A percentile compares a stretch with the other conserved stretches of the same genome.
Evolutionary conservation across 805 yeast species (phyloP).

Genomic region (Wickerhamomyces strasburgensis): DNA sequence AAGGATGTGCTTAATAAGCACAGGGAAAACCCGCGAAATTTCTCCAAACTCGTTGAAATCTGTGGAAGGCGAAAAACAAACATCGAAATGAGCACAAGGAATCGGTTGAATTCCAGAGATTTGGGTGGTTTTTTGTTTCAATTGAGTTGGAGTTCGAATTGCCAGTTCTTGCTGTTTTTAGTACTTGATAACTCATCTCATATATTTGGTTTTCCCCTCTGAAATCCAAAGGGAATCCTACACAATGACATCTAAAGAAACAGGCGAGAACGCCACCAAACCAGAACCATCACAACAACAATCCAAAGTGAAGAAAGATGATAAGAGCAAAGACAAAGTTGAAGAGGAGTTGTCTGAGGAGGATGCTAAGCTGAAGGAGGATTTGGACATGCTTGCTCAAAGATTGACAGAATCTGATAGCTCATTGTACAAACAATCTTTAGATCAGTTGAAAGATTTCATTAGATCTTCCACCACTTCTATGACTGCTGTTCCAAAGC

Average conservation of each 20-base stretch:
- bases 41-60: neutral
- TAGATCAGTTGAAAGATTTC: constrained; percentile 64
- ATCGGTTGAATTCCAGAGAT: neutral
- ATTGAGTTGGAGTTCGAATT: too few relatives aligned
- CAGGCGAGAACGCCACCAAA: constrained; percentile 27
- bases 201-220: too few relatives aligned
- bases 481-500: constrained; percentile 99
- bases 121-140: too few relatives aligned
- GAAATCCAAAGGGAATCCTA: neutral
- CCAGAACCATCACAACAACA: constrained; percentile 11
- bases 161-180: too few relatives aligned
- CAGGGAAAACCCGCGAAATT: too few relatives aligned
- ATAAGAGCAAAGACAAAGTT: constrained; percentile 21
- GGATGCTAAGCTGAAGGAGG: constrained; percentile 81
- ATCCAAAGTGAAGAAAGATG: constrained; percentile 9
- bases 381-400: constrained; percentile 83
- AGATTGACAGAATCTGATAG: constrained; percentile 53
- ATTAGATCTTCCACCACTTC: constrained; percentile 94
- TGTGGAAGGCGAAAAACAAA: neutral
- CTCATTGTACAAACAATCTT: constrained; percentile 49
- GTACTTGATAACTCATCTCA: too few relatives aligned
- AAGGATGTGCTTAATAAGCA: too few relatives aligned
- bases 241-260: constrained; percentile 14
- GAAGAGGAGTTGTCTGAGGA: constrained; percentile 93
- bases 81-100: neutral